Base-by-base conservation (phyloP, 148 eudicot genomes). In the Chenopodium album region DNA sequence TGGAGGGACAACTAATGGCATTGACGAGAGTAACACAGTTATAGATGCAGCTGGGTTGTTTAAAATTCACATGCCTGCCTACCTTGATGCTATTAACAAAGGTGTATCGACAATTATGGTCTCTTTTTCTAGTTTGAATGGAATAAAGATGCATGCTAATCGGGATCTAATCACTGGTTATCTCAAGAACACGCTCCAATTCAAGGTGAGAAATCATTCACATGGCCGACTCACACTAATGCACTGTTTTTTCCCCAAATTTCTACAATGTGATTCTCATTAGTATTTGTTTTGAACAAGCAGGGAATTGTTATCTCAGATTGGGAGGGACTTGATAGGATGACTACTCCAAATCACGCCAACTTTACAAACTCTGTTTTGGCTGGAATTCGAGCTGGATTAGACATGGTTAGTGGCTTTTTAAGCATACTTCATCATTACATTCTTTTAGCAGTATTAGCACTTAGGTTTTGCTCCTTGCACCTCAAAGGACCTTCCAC, bases 31-130 rank as follows among this genome's bases (percentile, higher is more conserved):
- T 76, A 82, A 85, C 68, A 79, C 87, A 71, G 78, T 82, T 11
- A 82, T 79, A 12, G 80, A 79, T 62, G 28, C 83, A 13, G 78
- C 67, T 32, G 85, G 75, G 5, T 52, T 85, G 80, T 85, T 85
- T 41, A 79, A 73, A 60, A 79, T 85, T 37, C 87, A 85, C 76
- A 85, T 85, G 87, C 87, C 87, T 69, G 87, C 87, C 32, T 85
- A 85, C 75, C 72, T 85, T 20, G 87, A 85, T 41, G 73, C 87
- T 0, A 32, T 85, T 60, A 75, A 56, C 74, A 85, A 85, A 80
- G 87, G 87, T 10, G 85, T 85, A 7, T 75, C 87, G 1, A 82
- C 87, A 1, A 76, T 85, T 26, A 85, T 85, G 87, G 70, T 85
- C 29, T 85, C 87, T 1, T 85, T 79, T 76, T 85, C 87, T 63